These are phyloP conservation scores for Didymella lethalis DNA, from an alignment of 2,329 filamentous ascomycete genomes.

Conservation along the genomic window DNA sequence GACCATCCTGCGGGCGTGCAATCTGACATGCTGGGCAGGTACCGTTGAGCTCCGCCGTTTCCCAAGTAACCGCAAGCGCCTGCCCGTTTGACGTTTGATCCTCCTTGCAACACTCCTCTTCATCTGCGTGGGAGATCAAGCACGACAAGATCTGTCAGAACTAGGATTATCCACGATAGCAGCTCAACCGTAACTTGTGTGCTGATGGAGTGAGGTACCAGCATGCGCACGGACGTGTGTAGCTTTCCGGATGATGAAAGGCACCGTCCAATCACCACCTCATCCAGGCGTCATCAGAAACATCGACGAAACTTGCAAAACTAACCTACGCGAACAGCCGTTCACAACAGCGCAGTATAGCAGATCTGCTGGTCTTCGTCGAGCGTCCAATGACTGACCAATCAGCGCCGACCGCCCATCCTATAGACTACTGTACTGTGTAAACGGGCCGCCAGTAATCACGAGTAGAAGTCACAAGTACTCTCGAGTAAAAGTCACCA, in stretches of 20 bases:
- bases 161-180: background rate
- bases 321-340: background rate
- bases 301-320: conserved; percentile 3
- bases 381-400: background rate
- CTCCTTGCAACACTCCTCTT: background rate
- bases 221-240: conserved; percentile 8
- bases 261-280: conserved; percentile 5
- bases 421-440: no score
- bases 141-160: no score
- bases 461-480: no score
- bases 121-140: no score
- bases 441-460: no score
- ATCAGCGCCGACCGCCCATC: background rate
- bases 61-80: conserved; percentile 12
- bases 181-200: background rate
- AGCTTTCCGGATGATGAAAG: conserved; percentile 18
- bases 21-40: conserved; percentile 18
- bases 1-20: conserved; percentile 12
- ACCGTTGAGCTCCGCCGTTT: conserved; percentile 7
- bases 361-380: background rate
- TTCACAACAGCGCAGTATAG: background rate
- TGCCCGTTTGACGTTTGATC: background rate
- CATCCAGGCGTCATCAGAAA: conserved; percentile 6
- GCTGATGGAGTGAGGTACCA: conserved; percentile 4
- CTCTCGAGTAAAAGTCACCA: no score